Evolutionary conservation across 2,329 filamentous ascomycete species (phyloP).

Genomic region (Aspergillus tamarii): DNA sequence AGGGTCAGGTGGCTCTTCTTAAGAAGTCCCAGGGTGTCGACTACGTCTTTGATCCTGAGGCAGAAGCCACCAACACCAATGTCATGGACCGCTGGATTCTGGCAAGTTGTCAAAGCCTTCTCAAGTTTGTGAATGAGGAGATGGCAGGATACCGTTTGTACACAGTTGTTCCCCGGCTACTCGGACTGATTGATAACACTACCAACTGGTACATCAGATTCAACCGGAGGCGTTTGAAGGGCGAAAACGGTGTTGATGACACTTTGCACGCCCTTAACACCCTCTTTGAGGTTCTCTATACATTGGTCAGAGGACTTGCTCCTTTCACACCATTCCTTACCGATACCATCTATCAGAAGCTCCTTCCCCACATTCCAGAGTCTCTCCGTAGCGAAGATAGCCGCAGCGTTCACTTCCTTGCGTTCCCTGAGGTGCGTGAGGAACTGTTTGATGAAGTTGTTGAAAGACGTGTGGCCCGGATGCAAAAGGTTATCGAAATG

Average conservation of each 20-base stretch:
- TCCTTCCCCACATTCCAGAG: constrained; percentile 80
- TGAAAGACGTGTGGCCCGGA: constrained; percentile 82
- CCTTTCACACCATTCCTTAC: constrained; percentile 96
- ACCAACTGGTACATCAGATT: constrained; percentile 99
- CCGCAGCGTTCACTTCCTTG: constrained; percentile 88
- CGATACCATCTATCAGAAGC: constrained; percentile 86
- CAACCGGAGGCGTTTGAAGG: constrained; percentile 88
- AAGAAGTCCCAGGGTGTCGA: constrained; percentile 83
- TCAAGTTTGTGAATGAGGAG: constrained; percentile 90
- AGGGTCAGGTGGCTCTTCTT: constrained; percentile 79
- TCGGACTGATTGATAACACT: constrained; percentile 85
- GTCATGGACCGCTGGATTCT: constrained; percentile 97
- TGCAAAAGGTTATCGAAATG: constrained; percentile 96
- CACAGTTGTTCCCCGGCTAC: constrained; percentile 84
- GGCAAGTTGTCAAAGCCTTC: constrained; percentile 85
- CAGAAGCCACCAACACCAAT: constrained; percentile 77
- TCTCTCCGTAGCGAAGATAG: constrained; percentile 70
- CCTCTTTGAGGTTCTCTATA: constrained; percentile 90
- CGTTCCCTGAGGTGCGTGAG: constrained; percentile 84
- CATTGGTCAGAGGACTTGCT: constrained; percentile 81
- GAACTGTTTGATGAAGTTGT: constrained; percentile 86
- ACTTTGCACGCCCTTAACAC: constrained; percentile 91
- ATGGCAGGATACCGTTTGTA: constrained; percentile 84
- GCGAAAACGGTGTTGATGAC: constrained; percentile 81
- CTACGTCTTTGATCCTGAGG: constrained; percentile 76